phyloP scores from a whole-genome alignment of 352 stramenopile species.

The Pythium periplocum region DNA sequence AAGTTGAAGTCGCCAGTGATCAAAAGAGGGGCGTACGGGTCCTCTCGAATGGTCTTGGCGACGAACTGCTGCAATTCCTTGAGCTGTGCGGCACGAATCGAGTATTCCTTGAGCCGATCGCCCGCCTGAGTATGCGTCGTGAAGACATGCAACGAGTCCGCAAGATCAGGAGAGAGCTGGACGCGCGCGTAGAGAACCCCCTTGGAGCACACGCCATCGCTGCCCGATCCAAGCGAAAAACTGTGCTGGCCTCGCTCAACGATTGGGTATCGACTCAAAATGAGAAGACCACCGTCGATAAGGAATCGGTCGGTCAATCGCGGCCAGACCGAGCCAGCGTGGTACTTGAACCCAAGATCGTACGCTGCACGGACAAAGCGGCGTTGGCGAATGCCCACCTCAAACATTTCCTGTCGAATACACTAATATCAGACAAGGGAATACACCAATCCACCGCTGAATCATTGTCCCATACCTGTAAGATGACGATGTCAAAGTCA shows the following conservation, averaged over 20 bases:
- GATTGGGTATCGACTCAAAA: slow-evolving; percentile 81
- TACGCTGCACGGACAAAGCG: slow-evolving; percentile 48
- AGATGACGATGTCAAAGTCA: slow-evolving; percentile 64
- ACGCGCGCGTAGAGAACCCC: slow-evolving; percentile 73
- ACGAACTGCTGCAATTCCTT: slow-evolving; percentile 65
- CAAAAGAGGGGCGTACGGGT: slow-evolving; percentile 51
- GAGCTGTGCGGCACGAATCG: slow-evolving; percentile 54
- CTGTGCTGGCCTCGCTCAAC: slow-evolving; percentile 55
- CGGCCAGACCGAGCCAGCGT: slow-evolving; percentile 73
- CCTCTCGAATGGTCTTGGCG: slow-evolving; percentile 32
- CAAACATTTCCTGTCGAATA: slow-evolving; percentile 64
- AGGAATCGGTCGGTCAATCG: slow-evolving; percentile 38
- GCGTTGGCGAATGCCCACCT: slow-evolving; percentile 48
- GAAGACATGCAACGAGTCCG: slow-evolving; percentile 77
- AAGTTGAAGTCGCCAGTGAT: slow-evolving; percentile 81
- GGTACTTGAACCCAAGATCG: slow-evolving; percentile 63
- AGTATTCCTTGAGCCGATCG: slow-evolving; percentile 36
- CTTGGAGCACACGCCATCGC: slow-evolving; percentile 69
- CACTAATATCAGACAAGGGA: not conserved
- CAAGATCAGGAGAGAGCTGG: slow-evolving; percentile 60
- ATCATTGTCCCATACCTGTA: slow-evolving; percentile 28
- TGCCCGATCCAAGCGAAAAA: slow-evolving; percentile 53
- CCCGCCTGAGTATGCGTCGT: slow-evolving; percentile 82
- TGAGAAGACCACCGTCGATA: slow-evolving; percentile 73
- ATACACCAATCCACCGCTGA: not conserved